These are phyloP conservation scores for Saccharomyces jurei DNA, from an alignment of 805 yeast genomes.

Conservation along the genomic window DNA sequence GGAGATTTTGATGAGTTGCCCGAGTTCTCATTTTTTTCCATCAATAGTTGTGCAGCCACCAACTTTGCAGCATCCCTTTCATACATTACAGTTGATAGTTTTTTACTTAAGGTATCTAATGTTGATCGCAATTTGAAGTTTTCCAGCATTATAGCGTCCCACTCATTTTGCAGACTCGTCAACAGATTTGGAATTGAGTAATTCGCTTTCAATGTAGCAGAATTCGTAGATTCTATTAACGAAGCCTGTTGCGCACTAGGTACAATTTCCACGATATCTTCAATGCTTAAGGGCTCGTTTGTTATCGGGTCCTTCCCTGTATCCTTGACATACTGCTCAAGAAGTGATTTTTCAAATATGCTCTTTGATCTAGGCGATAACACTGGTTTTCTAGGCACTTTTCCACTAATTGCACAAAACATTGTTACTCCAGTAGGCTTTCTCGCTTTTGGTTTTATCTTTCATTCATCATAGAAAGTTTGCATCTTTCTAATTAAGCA, in stretches of 20 bases:
- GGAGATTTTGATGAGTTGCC: constrained; percentile 54
- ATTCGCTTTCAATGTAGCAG: constrained; percentile 40
- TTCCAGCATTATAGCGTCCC: constrained; percentile 83
- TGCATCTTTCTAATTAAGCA: background rate
- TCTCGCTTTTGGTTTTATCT: background rate
- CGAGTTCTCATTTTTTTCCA: constrained; percentile 68
- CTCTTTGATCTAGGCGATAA: constrained; percentile 63
- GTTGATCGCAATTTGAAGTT: constrained; percentile 69
- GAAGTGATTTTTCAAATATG: constrained; percentile 56
- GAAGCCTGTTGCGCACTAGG: constrained; percentile 26
- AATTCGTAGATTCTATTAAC: constrained; percentile 24
- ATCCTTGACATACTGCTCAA: constrained; percentile 54
- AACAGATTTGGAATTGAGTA: constrained; percentile 63
- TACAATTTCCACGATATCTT: constrained; percentile 47
- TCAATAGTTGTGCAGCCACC: constrained; percentile 69
- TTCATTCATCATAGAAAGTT: background rate
- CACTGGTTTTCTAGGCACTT: constrained; percentile 61
- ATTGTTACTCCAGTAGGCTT: constrained; percentile 6
- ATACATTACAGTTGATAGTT: constrained; percentile 68
- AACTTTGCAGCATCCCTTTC: constrained; percentile 86
- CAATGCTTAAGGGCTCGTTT: constrained; percentile 48
- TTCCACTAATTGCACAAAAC: constrained; percentile 53
- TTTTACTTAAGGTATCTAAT: constrained; percentile 55
- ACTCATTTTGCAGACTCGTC: constrained; percentile 73
- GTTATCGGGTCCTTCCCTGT: constrained; percentile 70